phyloP scores from a whole-genome alignment of 371 early-diverging fungal genomes.

The Rhizomucor miehei region DNA sequence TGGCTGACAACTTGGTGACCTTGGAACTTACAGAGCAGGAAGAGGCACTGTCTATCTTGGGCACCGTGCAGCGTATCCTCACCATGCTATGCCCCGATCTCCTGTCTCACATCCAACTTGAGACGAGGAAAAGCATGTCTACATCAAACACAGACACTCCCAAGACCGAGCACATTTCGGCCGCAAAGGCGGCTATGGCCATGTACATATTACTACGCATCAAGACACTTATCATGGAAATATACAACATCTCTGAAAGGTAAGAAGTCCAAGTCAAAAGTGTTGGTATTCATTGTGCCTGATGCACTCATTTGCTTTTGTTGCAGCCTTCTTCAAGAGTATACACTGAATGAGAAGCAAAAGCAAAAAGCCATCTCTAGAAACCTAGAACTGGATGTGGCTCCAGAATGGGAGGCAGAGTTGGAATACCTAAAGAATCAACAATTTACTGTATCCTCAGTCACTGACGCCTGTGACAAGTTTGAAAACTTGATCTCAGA shows the following conservation, averaged over 20 bases:
- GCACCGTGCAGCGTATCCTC: conserved; percentile 65
- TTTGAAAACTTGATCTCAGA: conserved; percentile 27
- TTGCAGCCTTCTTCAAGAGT: conserved; percentile 9
- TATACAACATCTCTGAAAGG: conserved; percentile 67
- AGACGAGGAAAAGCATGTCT: conserved; percentile 8
- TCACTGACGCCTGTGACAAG: conserved; percentile 18
- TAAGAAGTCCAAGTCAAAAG: conserved; percentile 23
- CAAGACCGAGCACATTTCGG: conserved; percentile 15
- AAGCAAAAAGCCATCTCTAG: conserved; percentile 9
- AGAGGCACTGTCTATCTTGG: conserved; percentile 74
- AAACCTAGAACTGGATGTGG: conserved; percentile 4
- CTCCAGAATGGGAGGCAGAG: conserved; percentile 23
- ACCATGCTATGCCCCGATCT: conserved; percentile 67
- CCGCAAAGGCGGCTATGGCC: conserved; percentile 39
- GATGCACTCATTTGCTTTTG: no score
- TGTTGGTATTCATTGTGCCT: conserved; percentile 1
- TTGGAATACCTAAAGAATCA: conserved; percentile 15
- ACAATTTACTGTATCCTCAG: conserved; percentile 9
- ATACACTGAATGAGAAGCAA: conserved; percentile 6
- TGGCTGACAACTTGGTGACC: conserved; percentile 77
- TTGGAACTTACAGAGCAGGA: conserved; percentile 75
- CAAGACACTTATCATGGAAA: conserved; percentile 57
- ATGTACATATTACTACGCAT: conserved; percentile 59
- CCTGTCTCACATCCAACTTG: conserved; percentile 41
- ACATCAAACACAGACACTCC: conserved; percentile 7